These are phyloP conservation scores for Tremellales sp. DNA, from an alignment of 1,284 basidiomycete genomes.

Conservation along the genomic window DNA sequence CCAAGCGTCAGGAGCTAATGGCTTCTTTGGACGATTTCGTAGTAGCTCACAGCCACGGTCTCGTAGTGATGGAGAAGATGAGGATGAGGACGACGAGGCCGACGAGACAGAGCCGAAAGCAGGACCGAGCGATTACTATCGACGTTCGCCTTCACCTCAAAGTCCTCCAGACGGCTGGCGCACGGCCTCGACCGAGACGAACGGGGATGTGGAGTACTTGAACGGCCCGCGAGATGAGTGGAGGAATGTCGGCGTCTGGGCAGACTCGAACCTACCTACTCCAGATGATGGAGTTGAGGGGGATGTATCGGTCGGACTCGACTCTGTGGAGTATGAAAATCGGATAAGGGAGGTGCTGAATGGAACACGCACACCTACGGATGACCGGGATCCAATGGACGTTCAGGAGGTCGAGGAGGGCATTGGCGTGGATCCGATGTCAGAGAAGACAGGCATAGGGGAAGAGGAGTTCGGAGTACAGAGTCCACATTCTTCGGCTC, in stretches of 20 bases:
- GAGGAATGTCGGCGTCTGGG: background rate
- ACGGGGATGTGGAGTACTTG: background rate
- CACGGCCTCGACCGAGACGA: background rate
- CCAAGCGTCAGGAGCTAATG: background rate
- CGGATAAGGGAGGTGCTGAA: conserved; percentile 17
- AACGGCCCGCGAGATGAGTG: too few species aligned
- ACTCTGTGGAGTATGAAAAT: background rate
- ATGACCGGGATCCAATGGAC: conserved; percentile 1
- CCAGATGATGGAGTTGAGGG: background rate
- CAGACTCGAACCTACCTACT: conserved; percentile 2
- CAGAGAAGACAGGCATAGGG: conserved; percentile 5
- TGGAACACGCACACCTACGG: conserved; percentile 18
- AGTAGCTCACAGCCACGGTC: background rate
- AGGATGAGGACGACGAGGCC: conserved; percentile 3
- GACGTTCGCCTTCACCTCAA: conserved; percentile 4
- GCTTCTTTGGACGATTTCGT: background rate
- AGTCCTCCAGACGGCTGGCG: conserved; percentile 10
- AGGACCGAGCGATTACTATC: conserved; percentile 22
- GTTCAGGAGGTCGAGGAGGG: background rate
- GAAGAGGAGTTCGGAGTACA: conserved; percentile 36
- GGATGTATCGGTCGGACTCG: background rate
- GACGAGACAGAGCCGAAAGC: conserved; percentile 7
- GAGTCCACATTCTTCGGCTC: background rate
- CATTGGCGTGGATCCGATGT: background rate
- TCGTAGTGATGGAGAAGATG: background rate